These are phyloP conservation scores for Glutinoglossum americanum DNA, from an alignment of 495 filamentous ascomycete genomes.

Conservation along the genomic window DNA sequence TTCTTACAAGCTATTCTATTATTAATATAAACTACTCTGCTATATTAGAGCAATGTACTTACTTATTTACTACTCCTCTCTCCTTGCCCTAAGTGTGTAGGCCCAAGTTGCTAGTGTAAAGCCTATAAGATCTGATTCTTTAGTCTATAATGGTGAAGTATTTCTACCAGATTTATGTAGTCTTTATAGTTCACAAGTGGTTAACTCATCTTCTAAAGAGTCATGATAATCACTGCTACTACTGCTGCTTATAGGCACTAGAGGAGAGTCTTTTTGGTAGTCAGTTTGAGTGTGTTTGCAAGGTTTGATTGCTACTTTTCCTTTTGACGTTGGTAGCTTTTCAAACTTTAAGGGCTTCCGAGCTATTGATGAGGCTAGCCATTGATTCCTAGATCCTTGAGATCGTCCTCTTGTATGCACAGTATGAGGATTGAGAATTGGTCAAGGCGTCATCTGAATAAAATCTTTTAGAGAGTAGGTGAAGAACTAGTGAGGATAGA, in stretches of 20 bases:
- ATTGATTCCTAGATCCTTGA: neutral
- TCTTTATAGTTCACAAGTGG: neutral
- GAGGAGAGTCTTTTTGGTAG: neutral
- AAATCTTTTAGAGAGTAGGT: neutral
- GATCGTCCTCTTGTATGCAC: neutral
- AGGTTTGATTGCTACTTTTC: neutral
- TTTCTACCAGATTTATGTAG: neutral
- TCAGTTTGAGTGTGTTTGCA: neutral
- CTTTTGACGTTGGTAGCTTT: neutral
- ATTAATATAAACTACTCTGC: too few relatives aligned
- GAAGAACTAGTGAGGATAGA: neutral
- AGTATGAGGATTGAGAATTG: neutral
- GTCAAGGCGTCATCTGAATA: neutral
- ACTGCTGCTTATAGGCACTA: neutral
- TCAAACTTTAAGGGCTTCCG: neutral
- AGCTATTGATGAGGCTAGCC: constrained; percentile 1
- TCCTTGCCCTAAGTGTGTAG: neutral
- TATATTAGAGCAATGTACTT: neutral
- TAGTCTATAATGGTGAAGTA: neutral
- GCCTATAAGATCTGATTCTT: neutral
- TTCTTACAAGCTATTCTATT: too few relatives aligned
- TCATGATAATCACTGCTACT: neutral
- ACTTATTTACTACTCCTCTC: neutral
- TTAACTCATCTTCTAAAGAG: neutral
- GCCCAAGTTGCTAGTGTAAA: neutral